A percentile compares a stretch with the other conserved stretches of the same genome.
phyloP scores from a whole-genome alignment of 805 yeast genomes.

The Wickerhamomyces subpelliculosus region DNA sequence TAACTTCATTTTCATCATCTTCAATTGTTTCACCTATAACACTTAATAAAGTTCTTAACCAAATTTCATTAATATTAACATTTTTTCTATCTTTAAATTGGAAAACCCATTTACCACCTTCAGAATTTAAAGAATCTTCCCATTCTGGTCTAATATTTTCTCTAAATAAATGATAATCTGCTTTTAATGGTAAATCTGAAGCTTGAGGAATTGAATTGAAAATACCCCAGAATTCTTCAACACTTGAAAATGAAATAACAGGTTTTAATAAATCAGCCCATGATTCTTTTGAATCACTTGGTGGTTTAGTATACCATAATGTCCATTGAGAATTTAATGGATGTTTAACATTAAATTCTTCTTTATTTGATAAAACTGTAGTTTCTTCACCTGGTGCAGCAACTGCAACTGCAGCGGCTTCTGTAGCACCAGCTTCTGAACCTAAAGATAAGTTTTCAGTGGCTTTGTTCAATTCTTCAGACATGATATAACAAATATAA shows the following conservation, averaged over 20 bases:
- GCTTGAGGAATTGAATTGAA: conserved; percentile 91
- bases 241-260: conserved; percentile 86
- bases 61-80: conserved; percentile 73
- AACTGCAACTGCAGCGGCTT: conserved; percentile 13
- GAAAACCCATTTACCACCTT: conserved; percentile 94
- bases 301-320: conserved; percentile 95
- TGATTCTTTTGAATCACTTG: conserved; percentile 62
- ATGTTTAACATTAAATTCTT: conserved; percentile 43
- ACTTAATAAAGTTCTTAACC: conserved; percentile 85
- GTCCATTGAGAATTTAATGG: conserved; percentile 92
- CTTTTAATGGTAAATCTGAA: conserved; percentile 79
- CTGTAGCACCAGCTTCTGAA: conserved; percentile 6
- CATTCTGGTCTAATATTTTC: conserved; percentile 95
- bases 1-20: conserved; percentile 76
- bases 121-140: conserved; percentile 85
- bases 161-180: conserved; percentile 93
- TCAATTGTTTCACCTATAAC: conserved; percentile 92
- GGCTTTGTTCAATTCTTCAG: conserved; percentile 22
- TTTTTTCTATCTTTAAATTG: conserved; percentile 56
- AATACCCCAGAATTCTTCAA: conserved; percentile 98
- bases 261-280: conserved; percentile 94
- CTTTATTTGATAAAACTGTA: conserved; percentile 24
- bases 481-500: conserved; percentile 5
- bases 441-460: conserved; percentile 19
- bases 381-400: conserved; percentile 17